Evolutionary conservation across 2,329 filamentous ascomycete species (phyloP).

Genomic region (Clarireedia monteithiana): DNA sequence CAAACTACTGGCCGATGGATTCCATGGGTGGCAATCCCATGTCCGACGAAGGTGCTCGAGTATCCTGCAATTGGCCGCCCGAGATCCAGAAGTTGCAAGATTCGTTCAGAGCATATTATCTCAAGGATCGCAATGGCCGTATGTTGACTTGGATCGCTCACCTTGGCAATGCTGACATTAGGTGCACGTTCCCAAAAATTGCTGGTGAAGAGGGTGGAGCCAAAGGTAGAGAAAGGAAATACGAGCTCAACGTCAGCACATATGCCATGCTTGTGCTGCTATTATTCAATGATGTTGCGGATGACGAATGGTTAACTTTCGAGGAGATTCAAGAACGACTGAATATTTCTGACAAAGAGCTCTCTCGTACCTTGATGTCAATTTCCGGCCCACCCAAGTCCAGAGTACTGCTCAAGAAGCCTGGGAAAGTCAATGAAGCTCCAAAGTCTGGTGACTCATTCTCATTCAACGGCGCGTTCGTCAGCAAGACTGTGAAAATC

Average conservation of each 20-base stretch:
- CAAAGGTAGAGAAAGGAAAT: constrained; percentile 58
- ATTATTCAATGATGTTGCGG: constrained; percentile 73
- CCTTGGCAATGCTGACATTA: constrained; percentile 75
- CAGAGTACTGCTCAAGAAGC: constrained; percentile 71
- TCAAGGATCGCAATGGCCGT: constrained; percentile 77
- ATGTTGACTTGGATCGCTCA: constrained; percentile 74
- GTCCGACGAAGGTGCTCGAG: constrained; percentile 38
- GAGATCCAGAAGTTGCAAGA: constrained; percentile 69
- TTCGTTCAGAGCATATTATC: constrained; percentile 84
- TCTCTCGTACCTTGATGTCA: constrained; percentile 72
- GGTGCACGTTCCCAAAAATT: constrained; percentile 66
- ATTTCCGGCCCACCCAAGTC: constrained; percentile 79
- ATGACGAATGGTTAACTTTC: constrained; percentile 44
- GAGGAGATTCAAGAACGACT: constrained; percentile 81
- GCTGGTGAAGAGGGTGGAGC: constrained; percentile 61
- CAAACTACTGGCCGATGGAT: constrained; percentile 91
- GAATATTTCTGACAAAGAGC: constrained; percentile 66
- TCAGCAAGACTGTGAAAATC: constrained; percentile 76
- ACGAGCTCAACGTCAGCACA: constrained; percentile 88
- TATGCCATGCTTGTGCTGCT: constrained; percentile 86
- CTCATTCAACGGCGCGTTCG: constrained; percentile 72
- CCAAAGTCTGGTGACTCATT: constrained; percentile 68
- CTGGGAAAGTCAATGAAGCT: constrained; percentile 64
- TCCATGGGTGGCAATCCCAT: constrained; percentile 59
- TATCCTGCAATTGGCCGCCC: constrained; percentile 63